Conservation (phyloP, 768 basidiomycete species). For the Tremella yokohamensis region DNA sequence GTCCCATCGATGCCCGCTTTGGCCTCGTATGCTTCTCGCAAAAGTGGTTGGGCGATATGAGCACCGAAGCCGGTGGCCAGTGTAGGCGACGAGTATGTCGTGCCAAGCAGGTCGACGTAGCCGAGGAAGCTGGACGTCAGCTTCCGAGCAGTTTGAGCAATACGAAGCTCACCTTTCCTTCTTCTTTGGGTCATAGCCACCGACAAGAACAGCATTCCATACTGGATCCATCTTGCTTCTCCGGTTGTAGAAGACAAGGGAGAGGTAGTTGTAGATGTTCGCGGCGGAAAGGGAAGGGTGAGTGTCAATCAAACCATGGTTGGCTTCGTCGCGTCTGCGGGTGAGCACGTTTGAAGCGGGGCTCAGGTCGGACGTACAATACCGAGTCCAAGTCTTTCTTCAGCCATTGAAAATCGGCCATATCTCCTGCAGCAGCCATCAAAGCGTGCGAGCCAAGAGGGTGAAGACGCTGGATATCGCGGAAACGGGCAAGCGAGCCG, state of each 20-base stretch:
- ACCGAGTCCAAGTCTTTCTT: conserved; percentile 74
- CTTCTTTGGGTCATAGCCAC: conserved; percentile 80
- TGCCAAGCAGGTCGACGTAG: conserved; percentile 93
- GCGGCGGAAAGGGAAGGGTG: conserved; percentile 81
- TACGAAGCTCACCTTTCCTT: conserved; percentile 55
- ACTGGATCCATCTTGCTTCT: conserved; percentile 85
- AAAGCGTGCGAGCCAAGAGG: conserved; percentile 77
- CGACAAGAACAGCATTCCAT: conserved; percentile 92
- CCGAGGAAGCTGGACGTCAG: conserved; percentile 70
- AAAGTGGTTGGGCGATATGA: conserved; percentile 86
- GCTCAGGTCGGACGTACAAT: conserved; percentile 51
- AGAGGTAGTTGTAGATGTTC: conserved; percentile 88
- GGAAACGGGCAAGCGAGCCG: conserved; percentile 94
- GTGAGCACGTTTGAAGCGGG: not conserved
- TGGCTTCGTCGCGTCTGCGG: conserved; percentile 58
- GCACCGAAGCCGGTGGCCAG: conserved; percentile 93
- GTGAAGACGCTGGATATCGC: conserved; percentile 84
- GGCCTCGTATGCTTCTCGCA: conserved; percentile 86
- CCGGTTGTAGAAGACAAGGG: conserved; percentile 83
- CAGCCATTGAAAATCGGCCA: conserved; percentile 95
- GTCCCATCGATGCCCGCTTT: conserved; percentile 58
- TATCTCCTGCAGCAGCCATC: conserved; percentile 89
- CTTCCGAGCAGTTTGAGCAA: not conserved
- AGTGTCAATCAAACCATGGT: conserved; percentile 59
- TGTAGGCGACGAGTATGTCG: conserved; percentile 87